Conservation (phyloP, 2,329 filamentous ascomycete genomes). For the Anthostomella pinea region DNA sequence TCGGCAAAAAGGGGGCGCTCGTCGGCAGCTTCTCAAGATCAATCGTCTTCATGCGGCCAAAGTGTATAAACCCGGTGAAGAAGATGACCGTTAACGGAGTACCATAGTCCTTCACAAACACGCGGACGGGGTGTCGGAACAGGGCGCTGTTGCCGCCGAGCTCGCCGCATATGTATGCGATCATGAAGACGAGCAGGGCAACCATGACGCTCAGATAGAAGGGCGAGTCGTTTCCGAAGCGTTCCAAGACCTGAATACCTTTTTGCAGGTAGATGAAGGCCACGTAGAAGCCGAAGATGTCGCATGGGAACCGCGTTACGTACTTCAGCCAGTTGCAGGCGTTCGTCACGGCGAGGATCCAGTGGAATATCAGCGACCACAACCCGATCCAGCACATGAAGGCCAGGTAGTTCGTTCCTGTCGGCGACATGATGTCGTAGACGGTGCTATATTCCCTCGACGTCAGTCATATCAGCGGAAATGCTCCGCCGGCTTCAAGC, state of each 20-base stretch:
- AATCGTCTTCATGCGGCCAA: constrained; percentile 75
- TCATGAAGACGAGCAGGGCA: constrained; percentile 72
- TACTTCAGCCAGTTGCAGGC: constrained; percentile 86
- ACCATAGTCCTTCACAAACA: constrained; percentile 87
- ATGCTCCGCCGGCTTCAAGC: background rate
- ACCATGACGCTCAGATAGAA: constrained; percentile 79
- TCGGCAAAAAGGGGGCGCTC: constrained; percentile 75
- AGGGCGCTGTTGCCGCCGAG: constrained; percentile 69
- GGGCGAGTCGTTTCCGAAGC: constrained; percentile 64
- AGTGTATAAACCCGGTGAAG: constrained; percentile 85
- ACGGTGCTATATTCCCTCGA: constrained; percentile 62
- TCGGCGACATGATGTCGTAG: constrained; percentile 79
- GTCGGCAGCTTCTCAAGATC: constrained; percentile 71
- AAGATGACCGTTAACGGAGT: constrained; percentile 81
- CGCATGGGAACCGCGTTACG: constrained; percentile 87
- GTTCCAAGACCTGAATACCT: constrained; percentile 78
- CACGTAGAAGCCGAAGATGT: constrained; percentile 93
- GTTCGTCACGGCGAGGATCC: constrained; percentile 79
- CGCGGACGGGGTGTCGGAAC: constrained; percentile 71
- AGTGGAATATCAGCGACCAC: constrained; percentile 84
- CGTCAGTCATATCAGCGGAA: constrained; percentile 1
- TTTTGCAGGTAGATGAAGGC: constrained; percentile 91
- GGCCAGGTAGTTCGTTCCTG: constrained; percentile 75
- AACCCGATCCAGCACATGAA: constrained; percentile 94
- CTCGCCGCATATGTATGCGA: constrained; percentile 70